Base-by-base conservation (phyloP, 805 yeast species). In the Naumovozyma dairenensis region DNA sequence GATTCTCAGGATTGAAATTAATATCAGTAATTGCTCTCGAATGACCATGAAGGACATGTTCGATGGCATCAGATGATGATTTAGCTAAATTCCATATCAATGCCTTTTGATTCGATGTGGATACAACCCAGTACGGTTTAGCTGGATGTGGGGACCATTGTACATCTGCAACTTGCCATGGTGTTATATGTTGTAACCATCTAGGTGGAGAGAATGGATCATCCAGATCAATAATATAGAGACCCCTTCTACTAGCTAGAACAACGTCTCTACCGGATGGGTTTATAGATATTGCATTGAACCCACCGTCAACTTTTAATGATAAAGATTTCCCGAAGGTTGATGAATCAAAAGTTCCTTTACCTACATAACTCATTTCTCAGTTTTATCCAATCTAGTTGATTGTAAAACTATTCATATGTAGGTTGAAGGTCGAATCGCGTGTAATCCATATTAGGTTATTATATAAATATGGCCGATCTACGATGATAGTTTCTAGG, bases 81-180 rank as follows among this genome's bases (percentile, higher is more conserved):
- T 89, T 62, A 1, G 82, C 76, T 39, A 92, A 59, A 58, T 92
- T 89, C 98, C 98, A 92, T 4, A 92, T 74, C 51, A 92, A 66
- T 1, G 95, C 97, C 60, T 89, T 89, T 53, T 89, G 98, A 56
- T 89, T 92, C 2, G 94, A 80, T 0, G 97, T 85, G 0, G 95
- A 83, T 1, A 89, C 80, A 28, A 92, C 84, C 94, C 96, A 87
- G 5, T 80, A 67, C 1, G 94, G 89, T 44, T 82, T 83, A 2
- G 77, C 69, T 5, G 71, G 66, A 53, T 92, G 96, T 0, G 96
- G 96, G 2, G 93, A 83, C 97, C 98, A 92, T 57, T 92, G 97
- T 2, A 89, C 96, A 55, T 89, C 96, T 0, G 98, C 96, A 3
- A 92, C 98, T 56, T 92, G 97, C 97, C 97, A 92, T 0, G 94